A percentile compares a stretch with the other conserved stretches of the same genome.
Evolutionary conservation across 345 rosid species (phyloP).

Genomic region (Cardamine occulta): DNA sequence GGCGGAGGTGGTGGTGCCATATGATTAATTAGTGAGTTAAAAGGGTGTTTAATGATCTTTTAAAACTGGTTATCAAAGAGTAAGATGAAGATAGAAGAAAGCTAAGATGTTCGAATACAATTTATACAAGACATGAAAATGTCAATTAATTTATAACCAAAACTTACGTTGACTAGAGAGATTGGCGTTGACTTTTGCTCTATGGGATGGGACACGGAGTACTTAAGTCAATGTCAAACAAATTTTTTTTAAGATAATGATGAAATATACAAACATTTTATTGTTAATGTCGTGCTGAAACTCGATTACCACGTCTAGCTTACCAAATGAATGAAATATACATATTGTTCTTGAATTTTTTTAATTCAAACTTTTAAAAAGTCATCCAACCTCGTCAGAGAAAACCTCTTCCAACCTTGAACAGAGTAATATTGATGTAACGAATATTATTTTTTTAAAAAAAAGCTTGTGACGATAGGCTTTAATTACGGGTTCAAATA

Average conservation of each 20-base stretch:
- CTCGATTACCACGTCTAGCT: constrained; percentile 24
- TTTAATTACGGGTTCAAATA: neutral
- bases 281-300: constrained; percentile 18
- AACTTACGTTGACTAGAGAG: constrained; percentile 23
- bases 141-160: constrained; percentile 15
- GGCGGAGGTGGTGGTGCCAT: constrained; percentile 44
- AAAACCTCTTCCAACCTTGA: constrained; percentile 1
- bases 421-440: neutral
- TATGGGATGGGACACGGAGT: constrained; percentile 7
- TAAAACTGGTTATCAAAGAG: neutral
- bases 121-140: constrained; percentile 11
- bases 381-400: constrained; percentile 4
- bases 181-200: constrained; percentile 37
- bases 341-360: neutral
- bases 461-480: neutral
- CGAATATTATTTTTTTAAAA: neutral
- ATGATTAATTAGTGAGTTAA: neutral
- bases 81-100: constrained; percentile 1
- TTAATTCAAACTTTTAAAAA: neutral
- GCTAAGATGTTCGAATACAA: neutral
- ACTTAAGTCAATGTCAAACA: constrained; percentile 25
- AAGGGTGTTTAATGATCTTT: neutral
- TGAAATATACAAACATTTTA: neutral
- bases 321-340: neutral
- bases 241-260: neutral